A percentile compares a stretch with the other conserved stretches of the same genome.
Conservation (phyloP, 2,329 filamentous ascomycete species). For the Trichoderma koningiopsis region DNA sequence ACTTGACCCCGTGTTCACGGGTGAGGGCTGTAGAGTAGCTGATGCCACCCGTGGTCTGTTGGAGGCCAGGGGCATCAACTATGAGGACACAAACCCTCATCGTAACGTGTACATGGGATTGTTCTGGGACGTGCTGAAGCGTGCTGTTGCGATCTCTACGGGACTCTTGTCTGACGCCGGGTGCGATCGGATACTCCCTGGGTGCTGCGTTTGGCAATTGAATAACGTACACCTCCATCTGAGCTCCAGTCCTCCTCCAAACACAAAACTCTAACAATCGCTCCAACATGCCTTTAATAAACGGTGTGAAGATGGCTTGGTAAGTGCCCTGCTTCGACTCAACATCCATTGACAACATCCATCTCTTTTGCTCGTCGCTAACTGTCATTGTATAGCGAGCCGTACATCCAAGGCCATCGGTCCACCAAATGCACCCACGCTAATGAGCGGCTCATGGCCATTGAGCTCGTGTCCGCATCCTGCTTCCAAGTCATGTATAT, state of each 20-base stretch:
- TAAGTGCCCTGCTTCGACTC: slow-evolving; percentile 45
- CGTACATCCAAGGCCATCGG: slow-evolving; percentile 74
- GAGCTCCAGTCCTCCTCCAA: neutral
- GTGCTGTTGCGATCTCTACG: neutral
- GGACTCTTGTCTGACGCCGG: neutral
- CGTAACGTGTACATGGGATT: neutral
- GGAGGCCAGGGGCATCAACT: neutral
- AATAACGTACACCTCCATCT: neutral
- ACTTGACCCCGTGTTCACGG: neutral
- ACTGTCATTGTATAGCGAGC: slow-evolving; percentile 57
- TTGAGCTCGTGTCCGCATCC: slow-evolving; percentile 70
- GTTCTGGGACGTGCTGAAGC: neutral
- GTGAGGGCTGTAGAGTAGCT: neutral
- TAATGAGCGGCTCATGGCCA: slow-evolving; percentile 66
- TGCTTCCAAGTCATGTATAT: slow-evolving; percentile 61
- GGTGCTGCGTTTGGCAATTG: neutral
- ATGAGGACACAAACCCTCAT: neutral
- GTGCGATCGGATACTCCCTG: neutral
- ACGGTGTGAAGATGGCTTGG: slow-evolving; percentile 75
- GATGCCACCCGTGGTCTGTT: neutral
- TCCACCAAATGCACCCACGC: slow-evolving; percentile 74
- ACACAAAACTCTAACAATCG: neutral
- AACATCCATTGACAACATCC: neutral
- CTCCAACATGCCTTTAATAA: slow-evolving; percentile 64
- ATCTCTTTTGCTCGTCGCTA: neutral